Base-by-base conservation (phyloP, 768 basidiomycete genomes). In the Amanita molliuscula region DNA sequence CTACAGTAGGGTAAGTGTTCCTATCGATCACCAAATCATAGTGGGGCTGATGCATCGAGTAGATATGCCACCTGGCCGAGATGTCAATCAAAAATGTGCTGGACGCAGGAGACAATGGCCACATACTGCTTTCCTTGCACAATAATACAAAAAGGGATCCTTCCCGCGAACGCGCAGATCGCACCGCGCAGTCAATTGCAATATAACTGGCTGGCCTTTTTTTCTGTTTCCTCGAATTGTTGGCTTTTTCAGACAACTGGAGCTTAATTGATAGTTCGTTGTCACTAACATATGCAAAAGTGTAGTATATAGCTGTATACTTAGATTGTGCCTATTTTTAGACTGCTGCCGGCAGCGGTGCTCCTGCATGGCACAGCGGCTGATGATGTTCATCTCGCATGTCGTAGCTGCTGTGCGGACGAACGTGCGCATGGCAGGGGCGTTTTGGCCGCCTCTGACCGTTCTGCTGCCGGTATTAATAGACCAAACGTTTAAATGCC, bases 41-140 rank as follows among this genome's bases (percentile, higher is more conserved):
- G 7, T 8, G 36, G 18, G 11, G 29, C 15, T 47, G 46, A 47
- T 25, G 35, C 3, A 28, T 46, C 18, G 4, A 38, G n/a, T 3
- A 88, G 84, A 77, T 80, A 3, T 86, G 84, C 58, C 73, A 80
- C 53, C 73, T 84, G 8, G 84, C 82, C 13, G 81, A 82, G 61
- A 71, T 76, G 51, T 89, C 88, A 1, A 82, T 90, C 42, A 67
- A 71, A 9, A 74, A 77, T 53, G 83, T 88, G 21, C 70, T 90
- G 35, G 76, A 83, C 59, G 79, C 78, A 16, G 75, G 70, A 51
- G 82, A 88, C 66, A 88, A 90, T 47, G 71, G 72, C 10, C 63
- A 75, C 21, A 73, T 74, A 40, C 77, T 90, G 40, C 76, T 90
- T 47, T 76, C 74, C 34, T 71, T 88, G 37, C 88, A 89, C 59